phyloP scores from a whole-genome alignment of 352 stramenopile species.

The Globisporangium orthogonon region DNA sequence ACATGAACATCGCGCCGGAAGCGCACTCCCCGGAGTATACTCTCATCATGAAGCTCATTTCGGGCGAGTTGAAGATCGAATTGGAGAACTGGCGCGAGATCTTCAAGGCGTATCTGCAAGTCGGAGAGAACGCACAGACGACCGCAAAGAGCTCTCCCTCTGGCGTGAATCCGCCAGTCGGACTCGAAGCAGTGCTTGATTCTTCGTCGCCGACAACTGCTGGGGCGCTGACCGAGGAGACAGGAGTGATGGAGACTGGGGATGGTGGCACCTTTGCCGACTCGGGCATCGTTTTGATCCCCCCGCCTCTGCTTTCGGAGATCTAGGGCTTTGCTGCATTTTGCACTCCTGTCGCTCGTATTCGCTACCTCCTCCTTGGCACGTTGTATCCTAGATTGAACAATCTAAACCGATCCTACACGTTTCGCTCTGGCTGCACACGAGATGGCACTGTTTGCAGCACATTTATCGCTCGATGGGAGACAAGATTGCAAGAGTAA shows the following conservation, averaged over 20 bases:
- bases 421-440: too few relatives aligned
- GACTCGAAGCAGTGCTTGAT: not conserved
- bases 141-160: not conserved
- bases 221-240: not conserved
- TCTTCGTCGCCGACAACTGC: not conserved
- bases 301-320: not conserved
- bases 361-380: too few relatives aligned
- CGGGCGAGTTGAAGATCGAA: conserved; percentile 13
- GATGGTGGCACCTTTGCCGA: too few relatives aligned
- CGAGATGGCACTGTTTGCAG: too few relatives aligned
- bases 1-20: conserved; percentile 12
- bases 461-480: too few relatives aligned
- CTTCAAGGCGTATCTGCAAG: conserved; percentile 12
- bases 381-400: too few relatives aligned
- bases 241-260: not conserved
- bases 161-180: not conserved
- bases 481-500: too few relatives aligned
- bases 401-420: too few relatives aligned
- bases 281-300: not conserved
- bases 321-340: not conserved
- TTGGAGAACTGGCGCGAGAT: conserved; percentile 15
- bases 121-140: not conserved
- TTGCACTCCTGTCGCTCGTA: too few relatives aligned
- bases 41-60: conserved; percentile 13
- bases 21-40: conserved; percentile 15